Percentiles rank a stretch among this genome's conserved stretches.
Conservation (phyloP, 169 alveolate species). For the Babesia ovata region DNA sequence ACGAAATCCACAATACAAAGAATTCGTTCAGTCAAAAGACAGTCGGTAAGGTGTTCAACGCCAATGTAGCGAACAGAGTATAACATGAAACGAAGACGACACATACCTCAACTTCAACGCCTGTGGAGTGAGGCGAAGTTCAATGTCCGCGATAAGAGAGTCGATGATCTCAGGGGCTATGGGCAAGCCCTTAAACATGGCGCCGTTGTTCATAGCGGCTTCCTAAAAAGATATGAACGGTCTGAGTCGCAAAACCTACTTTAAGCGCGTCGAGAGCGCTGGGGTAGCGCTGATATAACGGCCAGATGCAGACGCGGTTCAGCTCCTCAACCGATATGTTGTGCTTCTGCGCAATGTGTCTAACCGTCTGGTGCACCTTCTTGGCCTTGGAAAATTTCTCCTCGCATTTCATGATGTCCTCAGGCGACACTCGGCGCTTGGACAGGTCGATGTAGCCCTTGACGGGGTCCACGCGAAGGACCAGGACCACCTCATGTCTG, state of each 20-base stretch:
- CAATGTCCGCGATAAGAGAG: slow-evolving; percentile 85
- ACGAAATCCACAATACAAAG: background rate
- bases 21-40: background rate
- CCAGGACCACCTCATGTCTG: slow-evolving; percentile 94
- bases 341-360: slow-evolving; percentile 90
- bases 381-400: slow-evolving; percentile 90
- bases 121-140: slow-evolving; percentile 89
- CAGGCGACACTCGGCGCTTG: slow-evolving; percentile 93
- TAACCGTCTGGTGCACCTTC: slow-evolving; percentile 92
- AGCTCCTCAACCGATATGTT: slow-evolving; percentile 88
- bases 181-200: slow-evolving; percentile 86
- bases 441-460: slow-evolving; percentile 97
- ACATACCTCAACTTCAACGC: slow-evolving; percentile 84
- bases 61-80: background rate
- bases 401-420: slow-evolving; percentile 89
- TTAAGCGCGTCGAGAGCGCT: slow-evolving; percentile 95
- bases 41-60: background rate
- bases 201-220: slow-evolving; percentile 90
- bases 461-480: slow-evolving; percentile 92
- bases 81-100: too few relatives aligned
- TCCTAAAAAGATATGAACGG: slow-evolving; percentile 56
- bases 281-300: slow-evolving; percentile 91
- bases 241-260: slow-evolving; percentile 29
- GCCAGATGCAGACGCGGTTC: slow-evolving; percentile 93
- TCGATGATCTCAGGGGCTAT: slow-evolving; percentile 83